Percentiles rank a stretch among this genome's conserved stretches.
phyloP scores from a whole-genome alignment of 805 yeast genomes.

The Candida boleticola region DNA sequence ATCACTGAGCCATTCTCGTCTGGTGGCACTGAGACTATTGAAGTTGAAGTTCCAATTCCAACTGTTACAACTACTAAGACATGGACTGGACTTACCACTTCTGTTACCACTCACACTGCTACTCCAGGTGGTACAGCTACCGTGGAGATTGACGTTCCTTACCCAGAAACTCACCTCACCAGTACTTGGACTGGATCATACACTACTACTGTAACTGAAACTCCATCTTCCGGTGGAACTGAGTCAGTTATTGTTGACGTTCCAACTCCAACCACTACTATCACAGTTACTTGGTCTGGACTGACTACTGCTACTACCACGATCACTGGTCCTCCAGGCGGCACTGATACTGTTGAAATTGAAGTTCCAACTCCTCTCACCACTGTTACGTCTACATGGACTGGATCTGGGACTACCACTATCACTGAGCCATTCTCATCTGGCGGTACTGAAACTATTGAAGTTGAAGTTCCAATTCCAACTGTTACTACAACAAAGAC shows the following conservation, averaged over 20 bases:
- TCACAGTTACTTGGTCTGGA: slow-evolving; percentile 3
- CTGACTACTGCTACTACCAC: slow-evolving; percentile 6
- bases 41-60: slow-evolving; percentile 16
- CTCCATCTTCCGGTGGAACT: slow-evolving; percentile 12
- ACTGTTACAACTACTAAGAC: slow-evolving; percentile 10
- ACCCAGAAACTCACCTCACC: slow-evolving; percentile 8
- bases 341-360: slow-evolving; percentile 4
- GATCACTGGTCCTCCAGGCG: slow-evolving; percentile 1
- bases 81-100: slow-evolving; percentile 8
- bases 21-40: slow-evolving; percentile 9
- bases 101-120: slow-evolving; percentile 18
- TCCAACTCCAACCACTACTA: slow-evolving; percentile 14
- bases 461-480: slow-evolving; percentile 9
- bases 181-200: slow-evolving; percentile 10
- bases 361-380: slow-evolving; percentile 2
- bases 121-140: slow-evolving; percentile 15
- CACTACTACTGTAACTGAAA: slow-evolving; percentile 4
- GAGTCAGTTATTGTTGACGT: slow-evolving; percentile 21
- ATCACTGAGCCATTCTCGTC: slow-evolving; percentile 6
- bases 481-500: slow-evolving; percentile 47
- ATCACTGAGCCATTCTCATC: slow-evolving; percentile 7
- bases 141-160: slow-evolving; percentile 17
- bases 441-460: slow-evolving; percentile 11
- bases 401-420: slow-evolving; percentile 11
- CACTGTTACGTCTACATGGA: slow-evolving; percentile 10